phyloP scores from a whole-genome alignment of 2,329 filamentous ascomycete species.

The Elsinoe ampelina region DNA sequence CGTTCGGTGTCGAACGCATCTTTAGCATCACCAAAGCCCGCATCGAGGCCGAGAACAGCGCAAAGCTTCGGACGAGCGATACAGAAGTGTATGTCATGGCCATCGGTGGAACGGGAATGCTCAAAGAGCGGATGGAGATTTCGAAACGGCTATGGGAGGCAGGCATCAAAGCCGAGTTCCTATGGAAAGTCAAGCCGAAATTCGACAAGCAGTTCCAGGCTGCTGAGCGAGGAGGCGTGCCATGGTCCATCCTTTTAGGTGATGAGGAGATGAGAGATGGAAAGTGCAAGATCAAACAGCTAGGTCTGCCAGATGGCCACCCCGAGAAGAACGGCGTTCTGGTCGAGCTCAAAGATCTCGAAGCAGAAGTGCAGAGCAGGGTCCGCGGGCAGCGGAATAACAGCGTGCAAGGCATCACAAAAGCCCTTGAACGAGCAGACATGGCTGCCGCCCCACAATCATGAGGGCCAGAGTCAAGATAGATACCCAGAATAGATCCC shows the following conservation, averaged over 20 bases:
- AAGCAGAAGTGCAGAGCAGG: conserved; percentile 51
- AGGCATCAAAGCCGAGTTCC: conserved; percentile 84
- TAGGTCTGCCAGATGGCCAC: conserved; percentile 70
- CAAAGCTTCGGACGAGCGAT: conserved; percentile 57
- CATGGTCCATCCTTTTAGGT: conserved; percentile 80
- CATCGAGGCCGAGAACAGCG: conserved; percentile 52
- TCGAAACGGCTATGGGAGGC: conserved; percentile 72
- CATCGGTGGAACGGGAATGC: conserved; percentile 73
- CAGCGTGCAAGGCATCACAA: conserved; percentile 14
- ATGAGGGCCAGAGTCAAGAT: not conserved
- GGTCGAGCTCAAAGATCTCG: conserved; percentile 55
- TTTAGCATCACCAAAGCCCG: conserved; percentile 82
- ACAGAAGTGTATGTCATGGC: conserved; percentile 94
- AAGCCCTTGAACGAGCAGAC: not conserved
- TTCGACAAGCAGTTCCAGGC: conserved; percentile 84
- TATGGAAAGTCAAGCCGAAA: conserved; percentile 85
- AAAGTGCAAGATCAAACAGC: conserved; percentile 80
- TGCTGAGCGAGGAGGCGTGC: conserved; percentile 68
- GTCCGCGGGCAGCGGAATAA: conserved; percentile 32
- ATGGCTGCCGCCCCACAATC: conserved; percentile 6
- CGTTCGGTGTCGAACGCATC: conserved; percentile 91
- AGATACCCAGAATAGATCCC: not conserved
- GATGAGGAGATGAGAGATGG: conserved; percentile 79
- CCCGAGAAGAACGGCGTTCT: conserved; percentile 82
- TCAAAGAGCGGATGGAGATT: conserved; percentile 76